phyloP scores from a whole-genome alignment of 805 yeast species.

The Lachancea sp. region DNA sequence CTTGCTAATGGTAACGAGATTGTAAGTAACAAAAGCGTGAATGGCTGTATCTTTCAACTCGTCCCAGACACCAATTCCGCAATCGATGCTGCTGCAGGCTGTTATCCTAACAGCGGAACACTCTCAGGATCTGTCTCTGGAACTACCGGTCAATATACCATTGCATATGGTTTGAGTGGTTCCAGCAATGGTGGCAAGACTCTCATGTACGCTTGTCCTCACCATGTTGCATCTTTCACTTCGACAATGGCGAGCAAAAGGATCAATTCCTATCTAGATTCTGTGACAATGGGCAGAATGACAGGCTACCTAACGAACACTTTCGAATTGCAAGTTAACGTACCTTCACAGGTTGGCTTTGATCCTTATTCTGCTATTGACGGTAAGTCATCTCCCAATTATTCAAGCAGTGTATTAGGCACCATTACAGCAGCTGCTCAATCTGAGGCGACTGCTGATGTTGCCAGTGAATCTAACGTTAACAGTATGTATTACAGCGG shows the following conservation, averaged over 20 bases:
- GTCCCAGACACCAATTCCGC: conserved; percentile 41
- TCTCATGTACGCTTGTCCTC: conserved; percentile 62
- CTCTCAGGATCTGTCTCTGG: conserved; percentile 39
- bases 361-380: conserved; percentile 37
- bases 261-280: conserved; percentile 32
- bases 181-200: conserved; percentile 38
- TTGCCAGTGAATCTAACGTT: conserved; percentile 44
- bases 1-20: conserved; percentile 18
- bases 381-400: conserved; percentile 23
- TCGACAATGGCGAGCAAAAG: conserved; percentile 20
- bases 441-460: conserved; percentile 34
- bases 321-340: conserved; percentile 37
- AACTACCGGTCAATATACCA: conserved; percentile 36
- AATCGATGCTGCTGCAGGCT: conserved; percentile 60
- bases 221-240: conserved; percentile 46
- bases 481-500: conserved; percentile 92
- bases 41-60: conserved; percentile 53
- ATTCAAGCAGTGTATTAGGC: conserved; percentile 27
- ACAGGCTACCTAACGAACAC: conserved; percentile 39
- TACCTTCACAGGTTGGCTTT: conserved; percentile 43
- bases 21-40: conserved; percentile 17
- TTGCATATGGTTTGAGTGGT: conserved; percentile 42
- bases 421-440: conserved; percentile 34
- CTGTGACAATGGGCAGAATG: conserved; percentile 47
- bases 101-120: conserved; percentile 45